A percentile compares a stretch with the other conserved stretches of the same genome.
phyloP scores from a whole-genome alignment of 1,284 basidiomycete genomes.

The Cryptococcus sp. region DNA sequence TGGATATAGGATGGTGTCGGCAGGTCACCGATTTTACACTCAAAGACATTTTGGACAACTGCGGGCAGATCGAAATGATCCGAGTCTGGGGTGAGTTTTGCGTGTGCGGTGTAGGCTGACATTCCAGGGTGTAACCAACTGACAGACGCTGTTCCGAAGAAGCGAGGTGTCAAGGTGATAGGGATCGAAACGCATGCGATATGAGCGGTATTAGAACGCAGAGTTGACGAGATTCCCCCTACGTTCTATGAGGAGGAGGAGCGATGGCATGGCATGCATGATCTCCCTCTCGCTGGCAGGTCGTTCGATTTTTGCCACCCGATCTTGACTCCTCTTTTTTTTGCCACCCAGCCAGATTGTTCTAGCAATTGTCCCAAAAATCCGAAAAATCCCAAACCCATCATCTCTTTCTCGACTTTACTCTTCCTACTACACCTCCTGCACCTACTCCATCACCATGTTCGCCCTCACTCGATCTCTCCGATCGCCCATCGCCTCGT shows the following conservation, averaged over 20 bases:
- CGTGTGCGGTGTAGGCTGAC: background rate
- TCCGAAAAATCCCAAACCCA: background rate
- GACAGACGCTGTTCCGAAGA: slow-evolving; percentile 43
- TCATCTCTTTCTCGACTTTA: background rate
- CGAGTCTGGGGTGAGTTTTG: slow-evolving; percentile 44
- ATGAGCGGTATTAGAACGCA: no score
- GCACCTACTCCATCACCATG: slow-evolving; percentile 16
- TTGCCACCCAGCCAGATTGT: no score
- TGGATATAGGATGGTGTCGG: slow-evolving; percentile 87
- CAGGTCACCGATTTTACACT: slow-evolving; percentile 77
- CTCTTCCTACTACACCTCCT: background rate
- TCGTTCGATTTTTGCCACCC: background rate
- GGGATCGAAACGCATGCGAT: slow-evolving; percentile 45
- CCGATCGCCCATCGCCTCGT: slow-evolving; percentile 10
- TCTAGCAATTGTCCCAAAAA: no score
- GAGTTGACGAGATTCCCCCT: no score
- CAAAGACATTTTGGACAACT: slow-evolving; percentile 60
- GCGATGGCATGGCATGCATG: no score
- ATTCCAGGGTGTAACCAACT: slow-evolving; percentile 45
- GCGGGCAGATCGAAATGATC: slow-evolving; percentile 32
- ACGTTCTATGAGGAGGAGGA: no score
- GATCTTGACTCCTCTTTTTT: background rate
- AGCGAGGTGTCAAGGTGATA: slow-evolving; percentile 44
- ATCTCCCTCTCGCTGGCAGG: no score
- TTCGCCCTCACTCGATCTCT: slow-evolving; percentile 38